phyloP scores from a whole-genome alignment of 495 filamentous ascomycete species.

The Lepidopterella palustris region DNA sequence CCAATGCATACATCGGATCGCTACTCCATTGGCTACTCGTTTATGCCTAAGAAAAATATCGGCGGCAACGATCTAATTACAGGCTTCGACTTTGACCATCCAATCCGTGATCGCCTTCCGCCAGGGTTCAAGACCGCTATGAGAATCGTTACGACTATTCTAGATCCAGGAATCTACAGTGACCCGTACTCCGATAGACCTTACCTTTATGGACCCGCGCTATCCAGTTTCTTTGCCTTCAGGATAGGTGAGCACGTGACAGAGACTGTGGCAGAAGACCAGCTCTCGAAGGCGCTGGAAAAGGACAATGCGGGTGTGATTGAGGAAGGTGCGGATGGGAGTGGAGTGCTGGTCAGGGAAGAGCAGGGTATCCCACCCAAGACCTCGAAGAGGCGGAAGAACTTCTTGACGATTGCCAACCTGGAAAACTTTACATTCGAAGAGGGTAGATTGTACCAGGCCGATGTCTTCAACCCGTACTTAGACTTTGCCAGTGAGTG shows the following conservation, averaged over 20 bases:
- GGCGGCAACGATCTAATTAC: slow-evolving; percentile 70
- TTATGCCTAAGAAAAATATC: slow-evolving; percentile 61
- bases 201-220: slow-evolving; percentile 70
- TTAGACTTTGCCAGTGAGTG: slow-evolving; percentile 67
- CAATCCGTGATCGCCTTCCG: slow-evolving; percentile 78
- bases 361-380: slow-evolving; percentile 37
- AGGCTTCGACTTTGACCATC: slow-evolving; percentile 87
- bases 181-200: slow-evolving; percentile 83
- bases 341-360: slow-evolving; percentile 48
- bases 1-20: slow-evolving; percentile 64
- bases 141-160: slow-evolving; percentile 72
- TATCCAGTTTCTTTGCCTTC: slow-evolving; percentile 48
- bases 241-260: slow-evolving; percentile 14
- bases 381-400: slow-evolving; percentile 34
- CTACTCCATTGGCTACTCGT: slow-evolving; percentile 72
- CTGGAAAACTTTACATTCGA: slow-evolving; percentile 52
- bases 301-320: slow-evolving; percentile 18
- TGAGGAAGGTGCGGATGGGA: slow-evolving; percentile 43
- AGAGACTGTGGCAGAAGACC: not conserved
- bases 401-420: slow-evolving; percentile 40
- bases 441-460: slow-evolving; percentile 54
- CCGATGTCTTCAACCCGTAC: slow-evolving; percentile 92
- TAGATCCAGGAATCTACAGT: slow-evolving; percentile 82
- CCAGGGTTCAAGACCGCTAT: slow-evolving; percentile 77
- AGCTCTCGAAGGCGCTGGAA: slow-evolving; percentile 7